Base-by-base conservation (phyloP, 2,329 filamentous ascomycete genomes). In the Chalaropsis ovoidea region DNA sequence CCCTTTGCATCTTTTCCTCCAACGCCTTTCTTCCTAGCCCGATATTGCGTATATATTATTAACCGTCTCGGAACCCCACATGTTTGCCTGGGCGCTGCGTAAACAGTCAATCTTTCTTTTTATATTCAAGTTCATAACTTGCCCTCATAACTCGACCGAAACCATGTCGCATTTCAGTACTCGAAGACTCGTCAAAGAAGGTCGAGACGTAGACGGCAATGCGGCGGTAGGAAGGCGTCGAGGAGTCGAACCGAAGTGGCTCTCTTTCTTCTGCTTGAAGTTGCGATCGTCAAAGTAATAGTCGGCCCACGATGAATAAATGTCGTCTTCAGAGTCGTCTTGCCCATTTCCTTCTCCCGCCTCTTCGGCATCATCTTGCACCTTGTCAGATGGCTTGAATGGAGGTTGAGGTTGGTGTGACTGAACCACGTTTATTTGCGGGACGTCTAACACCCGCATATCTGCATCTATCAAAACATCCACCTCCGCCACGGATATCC, bases 221-320 rank as follows among this genome's bases (percentile, higher is more conserved):
- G 52, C 43, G 8, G 42, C 43, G 24, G 41, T 35, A 22, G 52
- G 27, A 15, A 58, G 13, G n/a, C 52, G 24, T 35, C 52, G 24
- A 8, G 52, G 52, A 10, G 27, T 35, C 8, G 52, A 58, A 22
- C 24, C 24, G 8, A n/a, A 3, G 17, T 35, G 52, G 52, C 27
- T 58, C 17, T 35, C 52, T 39, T 58, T 31, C 17, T 65, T 61
- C 27, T 58, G 31, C 5, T 35, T 17, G 24, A 69, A 69, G 58
- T 69, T 69, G 11, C 43, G 61, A 22, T 72, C 65, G 31, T 73
- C 72, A 67, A 74, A 73, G 61, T 74, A 74, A 22, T 74, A 73
- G 39, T 73, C 72, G 0, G 71, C 71, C 72, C 72, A 73, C 10
- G 49, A 64, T 13, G 60, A 49, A 52, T 67, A 67, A 17, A 69